A percentile compares a stretch with the other conserved stretches of the same genome.
These are phyloP conservation scores for Rosa multiflora DNA, from an alignment of 306 rosid species.

Conservation along the genomic window DNA sequence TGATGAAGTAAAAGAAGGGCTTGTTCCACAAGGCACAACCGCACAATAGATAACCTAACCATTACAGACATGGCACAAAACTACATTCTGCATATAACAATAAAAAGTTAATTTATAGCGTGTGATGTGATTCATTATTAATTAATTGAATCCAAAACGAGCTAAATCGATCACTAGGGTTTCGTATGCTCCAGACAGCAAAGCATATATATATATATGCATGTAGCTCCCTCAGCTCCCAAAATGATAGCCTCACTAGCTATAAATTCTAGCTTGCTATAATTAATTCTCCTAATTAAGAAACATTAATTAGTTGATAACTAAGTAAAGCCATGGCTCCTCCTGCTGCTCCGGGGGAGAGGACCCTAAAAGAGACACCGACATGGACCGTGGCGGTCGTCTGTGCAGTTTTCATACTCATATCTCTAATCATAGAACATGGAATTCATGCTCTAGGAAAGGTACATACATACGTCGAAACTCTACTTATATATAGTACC, in stretches of 20 bases:
- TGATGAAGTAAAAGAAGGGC: background rate
- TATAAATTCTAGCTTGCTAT: background rate
- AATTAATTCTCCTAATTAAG: background rate
- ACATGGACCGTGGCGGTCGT: conserved; percentile 76
- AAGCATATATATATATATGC: background rate
- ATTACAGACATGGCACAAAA: conserved; percentile 8
- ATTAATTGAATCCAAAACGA: background rate
- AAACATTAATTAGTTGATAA: background rate
- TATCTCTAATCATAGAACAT: conserved; percentile 60
- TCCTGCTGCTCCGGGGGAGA: conserved; percentile 35
- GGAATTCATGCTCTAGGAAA: conserved; percentile 57
- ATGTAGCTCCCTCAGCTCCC: background rate
- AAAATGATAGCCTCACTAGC: background rate
- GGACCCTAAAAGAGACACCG: conserved; percentile 56
- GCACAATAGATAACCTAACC: conserved; percentile 10
- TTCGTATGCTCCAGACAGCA: background rate
- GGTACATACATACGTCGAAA: conserved; percentile 32
- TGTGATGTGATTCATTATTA: background rate
- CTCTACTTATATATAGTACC: background rate
- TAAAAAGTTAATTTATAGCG: background rate
- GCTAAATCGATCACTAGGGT: background rate
- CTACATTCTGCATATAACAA: conserved; percentile 15
- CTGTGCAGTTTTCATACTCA: conserved; percentile 50
- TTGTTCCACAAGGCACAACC: background rate
- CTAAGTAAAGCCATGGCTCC: conserved; percentile 19